A percentile compares a stretch with the other conserved stretches of the same genome.
Evolutionary conservation across 2,329 filamentous ascomycete genomes (phyloP).

Genomic region (Monosporascus sp.): DNA sequence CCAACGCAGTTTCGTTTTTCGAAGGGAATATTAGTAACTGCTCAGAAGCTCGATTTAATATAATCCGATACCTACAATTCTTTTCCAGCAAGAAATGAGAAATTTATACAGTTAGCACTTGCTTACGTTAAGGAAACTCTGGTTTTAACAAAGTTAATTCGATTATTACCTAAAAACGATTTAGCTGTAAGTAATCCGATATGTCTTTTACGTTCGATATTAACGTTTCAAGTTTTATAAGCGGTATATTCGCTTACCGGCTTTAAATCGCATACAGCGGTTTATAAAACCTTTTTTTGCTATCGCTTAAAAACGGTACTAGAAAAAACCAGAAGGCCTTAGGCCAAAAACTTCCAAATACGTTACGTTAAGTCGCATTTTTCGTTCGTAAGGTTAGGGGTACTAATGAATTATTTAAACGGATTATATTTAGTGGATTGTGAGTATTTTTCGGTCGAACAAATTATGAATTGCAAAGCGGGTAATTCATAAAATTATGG

Average conservation of each 20-base stretch:
- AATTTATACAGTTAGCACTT: constrained; percentile 17
- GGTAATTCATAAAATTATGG: constrained; percentile 26
- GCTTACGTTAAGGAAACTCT: constrained; percentile 21
- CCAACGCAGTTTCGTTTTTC: constrained; percentile 11
- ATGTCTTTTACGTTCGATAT: too few species aligned
- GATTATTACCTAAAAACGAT: constrained; percentile 12
- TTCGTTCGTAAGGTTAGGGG: neutral
- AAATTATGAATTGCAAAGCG: constrained; percentile 21
- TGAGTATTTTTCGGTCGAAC: constrained; percentile 20
- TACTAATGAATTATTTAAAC: neutral
- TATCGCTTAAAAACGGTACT: neutral
- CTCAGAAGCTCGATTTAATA: neutral
- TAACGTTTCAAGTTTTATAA: neutral
- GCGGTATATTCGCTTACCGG: neutral
- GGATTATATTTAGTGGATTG: constrained; percentile 29
- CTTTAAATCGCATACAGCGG: neutral
- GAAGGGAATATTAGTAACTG: constrained; percentile 7
- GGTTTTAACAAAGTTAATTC: constrained; percentile 18
- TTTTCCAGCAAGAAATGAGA: constrained; percentile 14
- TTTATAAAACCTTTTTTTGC: constrained; percentile 3
- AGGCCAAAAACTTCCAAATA: constrained; percentile 2
- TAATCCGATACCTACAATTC: too few species aligned
- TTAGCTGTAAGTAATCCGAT: neutral
- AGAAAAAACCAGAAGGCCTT: neutral
- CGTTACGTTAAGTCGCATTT: neutral